These are phyloP conservation scores for Aspergillus nidulans DNA, from an alignment of 495 filamentous ascomycete genomes.

Conservation along the genomic window DNA sequence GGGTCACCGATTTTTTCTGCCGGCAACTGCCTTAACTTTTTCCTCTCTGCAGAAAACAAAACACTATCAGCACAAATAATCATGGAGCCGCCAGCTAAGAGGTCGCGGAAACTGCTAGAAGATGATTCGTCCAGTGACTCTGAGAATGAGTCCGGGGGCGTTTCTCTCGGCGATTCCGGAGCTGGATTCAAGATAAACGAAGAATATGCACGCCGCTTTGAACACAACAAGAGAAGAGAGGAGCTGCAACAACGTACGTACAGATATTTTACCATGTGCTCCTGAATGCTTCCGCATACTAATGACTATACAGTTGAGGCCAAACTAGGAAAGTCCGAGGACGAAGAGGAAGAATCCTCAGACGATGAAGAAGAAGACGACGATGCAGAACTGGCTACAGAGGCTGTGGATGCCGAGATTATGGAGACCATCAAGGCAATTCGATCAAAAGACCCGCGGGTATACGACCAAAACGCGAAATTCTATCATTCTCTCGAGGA, in stretches of 20 bases:
- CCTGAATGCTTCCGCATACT: constrained; percentile 6
- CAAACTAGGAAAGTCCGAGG: constrained; percentile 61
- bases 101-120: constrained; percentile 41
- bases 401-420: constrained; percentile 80
- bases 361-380: constrained; percentile 82
- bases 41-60: constrained; percentile 18
- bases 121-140: constrained; percentile 55
- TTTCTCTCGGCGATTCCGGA: constrained; percentile 32
- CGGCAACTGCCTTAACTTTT: constrained; percentile 13
- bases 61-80: not conserved
- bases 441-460: constrained; percentile 77
- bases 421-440: constrained; percentile 80
- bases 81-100: constrained; percentile 48
- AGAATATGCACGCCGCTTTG: constrained; percentile 84
- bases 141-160: constrained; percentile 48
- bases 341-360: constrained; percentile 34
- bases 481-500: constrained; percentile 74
- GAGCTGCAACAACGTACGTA: constrained; percentile 74
- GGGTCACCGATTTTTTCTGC: not conserved
- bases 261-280: not conserved
- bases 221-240: constrained; percentile 94
- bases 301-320: constrained; percentile 62
- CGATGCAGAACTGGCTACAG: constrained; percentile 74
- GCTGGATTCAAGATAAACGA: constrained; percentile 75
- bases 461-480: constrained; percentile 73